Base-by-base conservation (phyloP, 2,329 filamentous ascomycete genomes). In the Pseudogymnoascus sp. region DNA sequence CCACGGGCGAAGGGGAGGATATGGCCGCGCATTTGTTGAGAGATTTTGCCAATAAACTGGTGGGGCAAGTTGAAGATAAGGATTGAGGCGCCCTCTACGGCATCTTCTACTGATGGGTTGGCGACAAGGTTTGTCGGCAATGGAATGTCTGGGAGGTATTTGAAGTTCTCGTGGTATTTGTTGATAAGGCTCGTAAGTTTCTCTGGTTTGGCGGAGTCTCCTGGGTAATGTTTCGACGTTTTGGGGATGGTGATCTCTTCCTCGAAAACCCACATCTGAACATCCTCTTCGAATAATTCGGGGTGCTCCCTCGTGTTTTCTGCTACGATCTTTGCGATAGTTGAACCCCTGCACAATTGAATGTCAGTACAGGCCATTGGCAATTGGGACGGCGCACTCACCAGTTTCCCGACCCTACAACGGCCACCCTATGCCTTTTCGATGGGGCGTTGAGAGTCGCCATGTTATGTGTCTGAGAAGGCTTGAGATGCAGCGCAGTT, bases 261-360 rank as follows among this genome's bases (percentile, higher is more conserved):
- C 77, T 99, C 95, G 74, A 87, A 97, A 72, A 99, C 96, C 95
- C 95, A 99, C 95, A 99, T 97, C 77, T 96, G 91, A 61, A 99
- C 92, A 66, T 91, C 82, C 74, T 88, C 80, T 72, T 97, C 90
- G 74, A 97, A 99, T 49, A 97, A 74, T 31, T 91, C 84, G 8
- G 87, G 82, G 77, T 96, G 82, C 67, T 83, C 86, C 66, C 84
- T 85, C 38, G 91, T 89, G 78, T 96, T 99, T 77, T 99, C 93
- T 69, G 93, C 93, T 61, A 97, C 85, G 66, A 99, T 96, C 79
- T 99, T 99, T 75, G 93, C 88, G 77, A 99, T 97, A 65, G 95
- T 96, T 65, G 92, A 96, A 71, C 95, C 95, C 93, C 90, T 95
- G 65, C 37, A 49, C 31, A n/a, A 42, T 38, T 16, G 14, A 43